Percentiles rank a stretch among this genome's conserved stretches.
phyloP scores from a whole-genome alignment of 2,329 filamentous ascomycete genomes.

The Aspergillus sp. region DNA sequence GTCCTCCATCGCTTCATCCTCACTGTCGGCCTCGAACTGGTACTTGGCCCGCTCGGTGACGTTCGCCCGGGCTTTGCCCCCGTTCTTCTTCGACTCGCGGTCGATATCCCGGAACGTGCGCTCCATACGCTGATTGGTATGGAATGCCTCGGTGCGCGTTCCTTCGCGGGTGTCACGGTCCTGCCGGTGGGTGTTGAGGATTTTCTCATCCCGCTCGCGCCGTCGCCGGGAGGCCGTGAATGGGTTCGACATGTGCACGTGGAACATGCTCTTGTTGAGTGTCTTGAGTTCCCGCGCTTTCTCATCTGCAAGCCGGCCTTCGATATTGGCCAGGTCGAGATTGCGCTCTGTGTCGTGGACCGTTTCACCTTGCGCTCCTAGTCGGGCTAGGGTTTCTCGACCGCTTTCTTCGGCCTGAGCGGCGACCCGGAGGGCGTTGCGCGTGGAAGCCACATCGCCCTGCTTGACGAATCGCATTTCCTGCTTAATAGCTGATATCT shows the following conservation, averaged over 20 bases:
- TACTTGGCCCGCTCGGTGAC: slow-evolving; percentile 62
- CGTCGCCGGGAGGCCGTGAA: slow-evolving; percentile 64
- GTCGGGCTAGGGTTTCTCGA: slow-evolving; percentile 60
- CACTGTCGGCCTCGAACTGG: slow-evolving; percentile 68
- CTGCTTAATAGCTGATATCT: slow-evolving; percentile 62
- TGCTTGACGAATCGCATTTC: slow-evolving; percentile 70
- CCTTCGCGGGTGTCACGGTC: slow-evolving; percentile 51
- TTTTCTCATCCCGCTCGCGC: slow-evolving; percentile 56
- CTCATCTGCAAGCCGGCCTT: slow-evolving; percentile 68
- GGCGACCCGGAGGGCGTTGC: slow-evolving; percentile 61
- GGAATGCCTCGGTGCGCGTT: slow-evolving; percentile 48
- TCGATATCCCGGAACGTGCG: slow-evolving; percentile 58
- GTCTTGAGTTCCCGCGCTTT: slow-evolving; percentile 76
- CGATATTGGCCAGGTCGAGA: slow-evolving; percentile 68
- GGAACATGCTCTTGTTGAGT: slow-evolving; percentile 85
- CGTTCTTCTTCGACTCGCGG: slow-evolving; percentile 40
- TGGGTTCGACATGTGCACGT: slow-evolving; percentile 66
- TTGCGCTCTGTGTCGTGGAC: slow-evolving; percentile 77
- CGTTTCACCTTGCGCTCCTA: slow-evolving; percentile 70
- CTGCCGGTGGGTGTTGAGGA: slow-evolving; percentile 56
- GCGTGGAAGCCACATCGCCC: slow-evolving; percentile 63
- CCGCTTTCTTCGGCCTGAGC: slow-evolving; percentile 64
- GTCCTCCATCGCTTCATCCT: slow-evolving; percentile 60
- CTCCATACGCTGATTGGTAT: slow-evolving; percentile 51
- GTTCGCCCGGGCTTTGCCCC: slow-evolving; percentile 45